Base-by-base conservation (phyloP, 2,329 filamentous ascomycete genomes). In the Cladophialophora chaetospira region DNA sequence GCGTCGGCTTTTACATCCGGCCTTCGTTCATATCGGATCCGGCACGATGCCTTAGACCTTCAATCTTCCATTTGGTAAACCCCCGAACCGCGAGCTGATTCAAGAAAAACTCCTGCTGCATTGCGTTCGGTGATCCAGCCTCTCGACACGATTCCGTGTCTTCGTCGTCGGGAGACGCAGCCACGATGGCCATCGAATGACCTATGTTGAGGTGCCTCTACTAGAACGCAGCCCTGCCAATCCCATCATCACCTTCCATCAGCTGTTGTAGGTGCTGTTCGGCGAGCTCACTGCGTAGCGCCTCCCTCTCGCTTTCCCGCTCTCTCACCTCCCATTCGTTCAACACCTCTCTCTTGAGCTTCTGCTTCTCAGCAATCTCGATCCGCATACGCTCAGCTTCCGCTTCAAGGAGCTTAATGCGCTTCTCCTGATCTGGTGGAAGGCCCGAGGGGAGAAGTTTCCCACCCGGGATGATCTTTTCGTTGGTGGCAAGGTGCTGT, bases 311-410 rank as follows among this genome's bases (percentile, higher is more conserved):
- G 55, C 72, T 77, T 65, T 80, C 77, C 28, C 76, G 68, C 57
- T 78, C 74, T 42, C 77, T 58, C 48, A 69, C 73, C 49, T 79
- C 75, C 77, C 77, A 80, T 31, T 79, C 77, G 51, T 71, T 71
- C 49, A 79, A 56, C 0, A 68, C 72, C 13, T 67, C 66, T 44
- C 76, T 69, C 62, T 78, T 79, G 9, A 66, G 55, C 48, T 65
- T 69, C 55, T 79, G 76, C 51, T 72, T 77, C 55, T 77, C 75
- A 3, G 70, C 63, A 45, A 77, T 71, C 53, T 77, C 74, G 15
- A 73, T 72, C 4, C 76, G 64, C 40, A 80, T 65, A 54, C 72
- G 74, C 57, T 75, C 75, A 45, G 73, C 72, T 51, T 79, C 77
- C 1, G 69, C 61, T 51, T 79, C 76, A 4, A 79, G 67, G 52